Percentiles rank a stretch among this genome's conserved stretches.
Conservation (phyloP, 108 stramenopile genomes). For the Cyclostephanos invisitatus region DNA sequence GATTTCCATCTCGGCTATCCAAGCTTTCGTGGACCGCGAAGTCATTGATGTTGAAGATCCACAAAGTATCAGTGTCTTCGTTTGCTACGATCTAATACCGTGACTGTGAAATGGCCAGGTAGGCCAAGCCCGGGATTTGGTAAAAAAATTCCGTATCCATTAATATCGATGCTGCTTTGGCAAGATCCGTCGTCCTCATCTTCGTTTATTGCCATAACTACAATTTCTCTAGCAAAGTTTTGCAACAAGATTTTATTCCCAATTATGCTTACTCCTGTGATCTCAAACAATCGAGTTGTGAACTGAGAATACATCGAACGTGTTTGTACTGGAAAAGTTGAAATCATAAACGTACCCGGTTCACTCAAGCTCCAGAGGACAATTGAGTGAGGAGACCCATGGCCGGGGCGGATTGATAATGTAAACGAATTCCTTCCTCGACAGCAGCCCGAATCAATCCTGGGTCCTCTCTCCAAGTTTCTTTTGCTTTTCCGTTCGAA, state of each 20-base stretch:
- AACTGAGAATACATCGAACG: neutral
- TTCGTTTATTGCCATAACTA: slow-evolving; percentile 10
- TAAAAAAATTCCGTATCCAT: slow-evolving; percentile 9
- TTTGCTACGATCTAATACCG: slow-evolving; percentile 26
- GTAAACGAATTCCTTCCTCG: slow-evolving; percentile 17
- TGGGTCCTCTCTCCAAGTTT: slow-evolving; percentile 30
- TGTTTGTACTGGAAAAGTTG: slow-evolving; percentile 1
- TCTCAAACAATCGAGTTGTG: slow-evolving; percentile 9
- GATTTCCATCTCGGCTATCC: slow-evolving; percentile 38
- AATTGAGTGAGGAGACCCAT: slow-evolving; percentile 27
- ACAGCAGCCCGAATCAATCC: slow-evolving; percentile 35
- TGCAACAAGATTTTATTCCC: slow-evolving; percentile 31
- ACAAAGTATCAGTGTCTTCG: slow-evolving; percentile 20
- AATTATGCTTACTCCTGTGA: slow-evolving; percentile 31
- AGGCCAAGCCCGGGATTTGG: slow-evolving; percentile 18
- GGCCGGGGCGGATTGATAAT: slow-evolving; percentile 18
- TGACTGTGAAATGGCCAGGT: slow-evolving; percentile 29
- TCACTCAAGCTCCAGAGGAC: slow-evolving; percentile 31
- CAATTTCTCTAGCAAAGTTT: slow-evolving; percentile 31
- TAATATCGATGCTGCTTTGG: slow-evolving; percentile 27
- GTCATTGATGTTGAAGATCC: slow-evolving; percentile 35
- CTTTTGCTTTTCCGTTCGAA: slow-evolving; percentile 15
- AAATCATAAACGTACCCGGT: slow-evolving; percentile 5
- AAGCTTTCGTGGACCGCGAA: slow-evolving; percentile 21
- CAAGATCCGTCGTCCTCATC: slow-evolving; percentile 20